Conservation (phyloP, 148 eudicot genomes). For the Rhododendron ovatum region DNA sequence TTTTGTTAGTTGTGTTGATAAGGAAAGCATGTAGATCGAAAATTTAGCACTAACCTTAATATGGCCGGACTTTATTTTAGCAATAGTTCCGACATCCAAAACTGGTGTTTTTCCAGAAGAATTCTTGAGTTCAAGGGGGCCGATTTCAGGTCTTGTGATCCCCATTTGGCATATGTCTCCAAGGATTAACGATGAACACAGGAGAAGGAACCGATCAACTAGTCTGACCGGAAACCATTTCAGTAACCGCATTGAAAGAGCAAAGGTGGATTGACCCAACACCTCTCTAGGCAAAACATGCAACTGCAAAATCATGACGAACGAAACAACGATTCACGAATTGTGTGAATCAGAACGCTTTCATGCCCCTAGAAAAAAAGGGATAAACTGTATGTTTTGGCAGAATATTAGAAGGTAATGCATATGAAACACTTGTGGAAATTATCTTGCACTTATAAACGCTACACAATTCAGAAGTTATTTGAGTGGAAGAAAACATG, state of each 20-base stretch:
- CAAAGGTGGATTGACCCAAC: constrained; percentile 16
- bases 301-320: constrained; percentile 13
- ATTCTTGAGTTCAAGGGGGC: constrained; percentile 25
- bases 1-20: background rate
- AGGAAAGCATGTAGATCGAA: background rate
- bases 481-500: background rate
- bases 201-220: constrained; percentile 17
- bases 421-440: background rate
- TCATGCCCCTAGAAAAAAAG: background rate
- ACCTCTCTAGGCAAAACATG: constrained; percentile 24
- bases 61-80: constrained; percentile 11
- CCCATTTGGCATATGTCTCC: constrained; percentile 6
- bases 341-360: background rate
- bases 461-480: background rate
- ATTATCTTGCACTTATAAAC: too few relatives aligned
- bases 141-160: constrained; percentile 20
- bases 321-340: background rate
- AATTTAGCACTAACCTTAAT: constrained; percentile 17
- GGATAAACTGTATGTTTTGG: background rate
- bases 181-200: constrained; percentile 13
- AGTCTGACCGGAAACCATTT: constrained; percentile 23
- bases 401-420: background rate
- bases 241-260: constrained; percentile 13
- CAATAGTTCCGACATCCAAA: constrained; percentile 23
- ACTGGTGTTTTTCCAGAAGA: constrained; percentile 22